These are phyloP conservation scores for Lipomyces spencermartinsiae DNA, from an alignment of 805 yeast species.

Conservation along the genomic window DNA sequence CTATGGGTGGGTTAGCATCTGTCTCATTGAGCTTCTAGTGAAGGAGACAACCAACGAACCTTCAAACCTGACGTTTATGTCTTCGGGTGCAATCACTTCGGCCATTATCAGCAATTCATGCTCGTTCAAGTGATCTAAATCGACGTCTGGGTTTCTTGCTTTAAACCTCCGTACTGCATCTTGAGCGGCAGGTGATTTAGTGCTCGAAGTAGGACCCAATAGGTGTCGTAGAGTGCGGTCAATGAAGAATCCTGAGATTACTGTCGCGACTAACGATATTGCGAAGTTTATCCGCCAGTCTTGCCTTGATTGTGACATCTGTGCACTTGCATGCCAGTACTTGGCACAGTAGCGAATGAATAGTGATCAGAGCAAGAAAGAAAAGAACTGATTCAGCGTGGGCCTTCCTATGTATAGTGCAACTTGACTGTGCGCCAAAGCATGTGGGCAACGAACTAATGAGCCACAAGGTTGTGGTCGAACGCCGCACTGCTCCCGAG, in stretches of 20 bases:
- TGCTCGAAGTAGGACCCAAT: neutral
- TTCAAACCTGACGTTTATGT: conserved; percentile 72
- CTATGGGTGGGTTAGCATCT: conserved; percentile 44
- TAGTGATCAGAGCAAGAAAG: neutral
- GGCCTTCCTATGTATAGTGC: no score
- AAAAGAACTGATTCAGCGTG: neutral
- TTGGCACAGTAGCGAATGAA: neutral
- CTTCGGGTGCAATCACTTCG: conserved; percentile 82
- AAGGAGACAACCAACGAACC: conserved; percentile 38
- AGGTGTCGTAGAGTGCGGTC: neutral
- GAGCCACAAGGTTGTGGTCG: no score
- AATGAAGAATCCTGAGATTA: conserved; percentile 2
- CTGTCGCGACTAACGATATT: neutral
- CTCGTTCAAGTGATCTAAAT: conserved; percentile 58
- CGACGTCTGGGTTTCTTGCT: conserved; percentile 62
- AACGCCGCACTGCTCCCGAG: no score
- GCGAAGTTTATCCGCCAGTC: conserved; percentile 2
- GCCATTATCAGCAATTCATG: conserved; percentile 82
- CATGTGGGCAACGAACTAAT: no score
- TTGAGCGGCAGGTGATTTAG: neutral
- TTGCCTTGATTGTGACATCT: neutral
- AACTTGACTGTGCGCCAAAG: no score
- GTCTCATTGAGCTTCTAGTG: neutral
- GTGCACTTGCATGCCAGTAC: neutral
- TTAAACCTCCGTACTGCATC: conserved; percentile 64